Percentiles rank a stretch among this genome's conserved stretches.
These are phyloP conservation scores for Oryza officinalis DNA, from an alignment of 176 grass and related monocot genomes.

Conservation along the genomic window DNA sequence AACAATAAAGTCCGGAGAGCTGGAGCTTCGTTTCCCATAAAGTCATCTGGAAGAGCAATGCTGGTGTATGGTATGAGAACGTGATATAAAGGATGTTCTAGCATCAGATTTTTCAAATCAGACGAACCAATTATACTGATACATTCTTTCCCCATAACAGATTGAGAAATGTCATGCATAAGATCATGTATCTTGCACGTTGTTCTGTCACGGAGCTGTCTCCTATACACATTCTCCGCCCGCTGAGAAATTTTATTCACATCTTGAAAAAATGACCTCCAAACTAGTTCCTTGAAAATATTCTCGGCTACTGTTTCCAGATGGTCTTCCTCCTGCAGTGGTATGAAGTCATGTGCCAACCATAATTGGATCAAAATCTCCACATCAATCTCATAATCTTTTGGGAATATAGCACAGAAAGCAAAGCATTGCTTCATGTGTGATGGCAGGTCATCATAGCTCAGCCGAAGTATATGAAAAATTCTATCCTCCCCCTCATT, in stretches of 20 bases:
- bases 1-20: not conserved
- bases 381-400: constrained; percentile 18
- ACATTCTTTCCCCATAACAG: constrained; percentile 15
- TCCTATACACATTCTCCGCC: not conserved
- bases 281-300: not conserved
- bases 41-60: not conserved
- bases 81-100: not conserved
- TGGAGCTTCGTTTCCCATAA: not conserved
- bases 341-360: constrained; percentile 33
- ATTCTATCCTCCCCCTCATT: not conserved
- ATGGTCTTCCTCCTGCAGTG: not conserved
- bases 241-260: not conserved
- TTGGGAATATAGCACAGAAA: constrained; percentile 31
- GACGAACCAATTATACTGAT: not conserved
- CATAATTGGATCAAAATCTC: not conserved
- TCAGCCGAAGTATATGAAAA: not conserved
- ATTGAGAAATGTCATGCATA: constrained; percentile 21
- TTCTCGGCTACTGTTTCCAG: not conserved
- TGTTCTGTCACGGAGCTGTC: not conserved
- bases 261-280: constrained; percentile 39
- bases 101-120: not conserved
- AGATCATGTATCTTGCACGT: constrained; percentile 36
- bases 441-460: not conserved
- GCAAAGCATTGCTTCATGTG: constrained; percentile 34
- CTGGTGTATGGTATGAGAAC: rapidly evolving